A percentile compares a stretch with the other conserved stretches of the same genome.
Evolutionary conservation across 1,139 yeast species (phyloP).

Genomic region (Sugiyamaella castrensis): DNA sequence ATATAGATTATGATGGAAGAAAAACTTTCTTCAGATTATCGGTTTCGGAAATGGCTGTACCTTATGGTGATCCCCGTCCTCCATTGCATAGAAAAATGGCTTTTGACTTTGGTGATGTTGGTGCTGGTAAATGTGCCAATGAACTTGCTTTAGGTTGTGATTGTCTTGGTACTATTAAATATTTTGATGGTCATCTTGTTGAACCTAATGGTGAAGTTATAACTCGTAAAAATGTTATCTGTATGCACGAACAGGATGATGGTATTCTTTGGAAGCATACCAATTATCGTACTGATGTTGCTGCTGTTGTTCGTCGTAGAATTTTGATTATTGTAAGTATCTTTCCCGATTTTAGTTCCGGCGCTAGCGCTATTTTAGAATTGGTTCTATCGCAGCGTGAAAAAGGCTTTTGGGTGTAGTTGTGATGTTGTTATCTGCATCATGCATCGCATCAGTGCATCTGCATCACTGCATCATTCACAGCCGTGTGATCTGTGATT

Average conservation of each 20-base stretch:
- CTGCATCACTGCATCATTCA: too few species aligned
- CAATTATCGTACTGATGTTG: conserved; percentile 71
- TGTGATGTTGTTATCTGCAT: too few species aligned
- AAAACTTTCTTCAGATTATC: conserved; percentile 75
- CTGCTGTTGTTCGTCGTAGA: conserved; percentile 81
- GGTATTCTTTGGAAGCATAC: conserved; percentile 82
- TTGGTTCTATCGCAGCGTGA: too few species aligned
- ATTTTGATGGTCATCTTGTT: conserved; percentile 64
- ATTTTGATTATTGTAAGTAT: conserved; percentile 82
- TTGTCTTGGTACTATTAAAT: conserved; percentile 83
- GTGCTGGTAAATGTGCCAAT: conserved; percentile 80
- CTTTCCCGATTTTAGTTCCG: too few species aligned
- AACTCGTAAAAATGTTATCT: conserved; percentile 68
- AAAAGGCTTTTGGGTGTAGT: too few species aligned
- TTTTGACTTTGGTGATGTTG: conserved; percentile 88
- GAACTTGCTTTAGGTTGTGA: conserved; percentile 78
- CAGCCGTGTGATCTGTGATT: too few species aligned
- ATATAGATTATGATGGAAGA: conserved; percentile 77
- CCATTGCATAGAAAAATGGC: conserved; percentile 93
- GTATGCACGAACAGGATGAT: conserved; percentile 88
- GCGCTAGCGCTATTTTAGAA: too few species aligned
- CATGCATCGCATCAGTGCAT: too few species aligned
- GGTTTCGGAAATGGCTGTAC: conserved; percentile 87
- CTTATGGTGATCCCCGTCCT: conserved; percentile 87
- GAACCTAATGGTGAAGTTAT: conserved; percentile 64